Conservation (phyloP, 2,329 filamentous ascomycete species). For the Trichophyton benhamiae region DNA sequence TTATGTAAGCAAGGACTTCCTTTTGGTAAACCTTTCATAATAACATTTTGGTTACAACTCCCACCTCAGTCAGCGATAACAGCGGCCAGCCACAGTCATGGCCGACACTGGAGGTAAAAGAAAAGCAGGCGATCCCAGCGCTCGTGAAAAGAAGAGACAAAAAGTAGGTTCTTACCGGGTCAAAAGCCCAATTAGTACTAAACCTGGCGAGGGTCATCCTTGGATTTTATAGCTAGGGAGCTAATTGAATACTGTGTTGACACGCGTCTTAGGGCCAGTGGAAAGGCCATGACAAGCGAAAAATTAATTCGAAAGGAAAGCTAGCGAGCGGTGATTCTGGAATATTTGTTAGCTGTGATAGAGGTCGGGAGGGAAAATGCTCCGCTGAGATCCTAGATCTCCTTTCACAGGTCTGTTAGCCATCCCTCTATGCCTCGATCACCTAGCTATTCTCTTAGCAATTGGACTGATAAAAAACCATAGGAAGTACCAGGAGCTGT, state of each 20-base stretch:
- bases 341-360: slow-evolving; percentile 52
- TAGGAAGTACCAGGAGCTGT: slow-evolving; percentile 8
- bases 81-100: not conserved
- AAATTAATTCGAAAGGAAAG: slow-evolving; percentile 11
- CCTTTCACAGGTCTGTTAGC: slow-evolving; percentile 39
- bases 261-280: slow-evolving; percentile 16
- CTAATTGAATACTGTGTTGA: slow-evolving; percentile 13
- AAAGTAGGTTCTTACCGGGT: slow-evolving; percentile 1
- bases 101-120: not conserved
- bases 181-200: not conserved
- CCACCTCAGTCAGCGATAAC: not conserved
- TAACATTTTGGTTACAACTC: not conserved
- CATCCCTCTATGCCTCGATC: not conserved
- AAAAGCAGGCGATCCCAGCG: not conserved
- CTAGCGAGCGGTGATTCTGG: slow-evolving; percentile 44
- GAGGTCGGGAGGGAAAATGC: slow-evolving; percentile 49
- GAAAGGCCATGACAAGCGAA: slow-evolving; percentile 15
- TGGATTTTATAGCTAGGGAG: not conserved
- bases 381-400: slow-evolving; percentile 46
- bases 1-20: not conserved
- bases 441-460: not conserved
- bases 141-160: not conserved
- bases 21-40: not conserved
- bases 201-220: not conserved
- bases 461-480: slow-evolving; percentile 3